A percentile compares a stretch with the other conserved stretches of the same genome.
These are phyloP conservation scores for Pyrus hybrid DNA, from an alignment of 331 rosid species.

Conservation along the genomic window DNA sequence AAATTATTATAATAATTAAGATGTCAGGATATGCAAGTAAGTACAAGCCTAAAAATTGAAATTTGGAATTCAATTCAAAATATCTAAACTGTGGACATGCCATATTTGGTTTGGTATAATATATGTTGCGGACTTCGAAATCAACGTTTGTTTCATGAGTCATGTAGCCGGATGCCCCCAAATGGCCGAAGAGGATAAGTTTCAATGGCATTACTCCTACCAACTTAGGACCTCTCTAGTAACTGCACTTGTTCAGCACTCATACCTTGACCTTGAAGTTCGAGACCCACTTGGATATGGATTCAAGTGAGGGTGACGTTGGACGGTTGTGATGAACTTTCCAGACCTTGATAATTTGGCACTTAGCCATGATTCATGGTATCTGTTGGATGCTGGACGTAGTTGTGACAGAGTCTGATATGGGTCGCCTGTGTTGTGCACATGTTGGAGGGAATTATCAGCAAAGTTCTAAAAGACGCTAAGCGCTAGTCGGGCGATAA, in stretches of 20 bases:
- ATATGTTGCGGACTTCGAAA: no score
- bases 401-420: background rate
- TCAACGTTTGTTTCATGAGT: no score
- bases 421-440: background rate
- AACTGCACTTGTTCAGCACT: background rate
- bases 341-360: background rate
- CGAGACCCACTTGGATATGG: background rate
- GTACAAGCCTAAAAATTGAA: no score
- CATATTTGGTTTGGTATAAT: no score
- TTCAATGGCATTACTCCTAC: background rate
- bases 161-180: background rate
- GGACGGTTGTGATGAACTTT: background rate
- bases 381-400: background rate
- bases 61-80: no score
- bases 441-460: background rate
- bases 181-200: slow-evolving; percentile 1
- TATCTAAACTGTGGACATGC: no score
- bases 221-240: background rate
- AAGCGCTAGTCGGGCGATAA: no score
- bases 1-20: no score
- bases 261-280: background rate
- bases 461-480: no score
- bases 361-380: background rate
- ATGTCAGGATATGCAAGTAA: no score
- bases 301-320: background rate